Base-by-base conservation (phyloP, 306 rosid genomes). In the Betula pendula region DNA sequence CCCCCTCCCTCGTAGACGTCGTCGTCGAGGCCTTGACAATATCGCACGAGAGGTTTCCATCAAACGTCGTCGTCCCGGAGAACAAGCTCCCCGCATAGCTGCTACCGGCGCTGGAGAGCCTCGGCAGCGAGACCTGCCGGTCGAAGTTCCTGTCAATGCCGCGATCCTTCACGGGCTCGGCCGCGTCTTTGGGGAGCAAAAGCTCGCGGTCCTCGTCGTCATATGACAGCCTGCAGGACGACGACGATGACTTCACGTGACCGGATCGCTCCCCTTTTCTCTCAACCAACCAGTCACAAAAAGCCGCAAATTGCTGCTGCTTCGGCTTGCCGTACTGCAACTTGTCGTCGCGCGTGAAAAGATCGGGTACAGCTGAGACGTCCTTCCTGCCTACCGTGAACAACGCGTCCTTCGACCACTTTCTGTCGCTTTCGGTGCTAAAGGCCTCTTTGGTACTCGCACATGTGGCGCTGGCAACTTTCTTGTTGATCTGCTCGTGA, bases 1-100 rank as follows among this genome's bases (percentile, higher is more conserved):
- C 84, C 25, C 70, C 84, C 13, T 53, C 56, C 75, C 52, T 73
- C 76, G 86, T 80, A 59, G n/a, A n/a, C n/a, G 89, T 68, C 31
- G 75, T 33, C 6, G 84, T 67, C 15, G 79, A 78, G 52, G 82
- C 98, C 83, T 89, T 88, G 7, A 85, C 17, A 19, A 5, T 80
- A 55, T 84, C 91, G 44, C 85, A 70, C 7, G 91, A 89, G 51
- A 91, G 84, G 58, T 82, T 90, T 24, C 87, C 93, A 68, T 94
- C 96, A n/a, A 86, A 70, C 56, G 93, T 93, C 55, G 83, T 82
- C 71, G 90, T 85, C 56, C 95, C 98, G 4, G 98, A 93, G 79
- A 90, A 95, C 87, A 95, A 87, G 83, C 99, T 95, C 76, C 96
- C 97, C 0, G 88, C 92, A 53, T 84, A 92, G 86, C 99, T 95